A percentile compares a stretch with the other conserved stretches of the same genome.
These are phyloP conservation scores for Iris pallida DNA, from an alignment of 116 monocot species.

Conservation along the genomic window DNA sequence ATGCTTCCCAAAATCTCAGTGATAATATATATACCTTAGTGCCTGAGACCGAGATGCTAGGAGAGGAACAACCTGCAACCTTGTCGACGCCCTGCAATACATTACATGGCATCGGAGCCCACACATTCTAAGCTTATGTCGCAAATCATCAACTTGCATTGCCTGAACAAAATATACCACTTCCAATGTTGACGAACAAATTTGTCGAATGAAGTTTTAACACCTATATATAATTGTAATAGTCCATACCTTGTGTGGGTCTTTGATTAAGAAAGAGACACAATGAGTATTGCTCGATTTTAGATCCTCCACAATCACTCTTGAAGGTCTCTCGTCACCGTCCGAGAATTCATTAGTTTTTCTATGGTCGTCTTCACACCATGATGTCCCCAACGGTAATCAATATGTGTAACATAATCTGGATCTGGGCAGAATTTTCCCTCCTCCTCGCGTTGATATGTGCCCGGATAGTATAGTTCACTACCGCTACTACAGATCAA, in stretches of 20 bases:
- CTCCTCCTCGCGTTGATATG: slow-evolving; percentile 18
- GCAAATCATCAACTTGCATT: slow-evolving; percentile 25
- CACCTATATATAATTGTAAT: neutral
- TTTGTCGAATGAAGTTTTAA: neutral
- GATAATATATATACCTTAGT: slow-evolving; percentile 34
- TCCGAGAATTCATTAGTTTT: slow-evolving; percentile 20
- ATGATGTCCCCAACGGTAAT: slow-evolving; percentile 49
- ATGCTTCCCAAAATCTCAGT: neutral
- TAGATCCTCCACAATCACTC: slow-evolving; percentile 21
- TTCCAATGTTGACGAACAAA: neutral
- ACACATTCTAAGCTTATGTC: slow-evolving; percentile 37
- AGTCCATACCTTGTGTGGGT: slow-evolving; percentile 21
- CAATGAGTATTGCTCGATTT: slow-evolving; percentile 29
- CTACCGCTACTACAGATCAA: slow-evolving; percentile 61
- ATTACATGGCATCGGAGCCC: slow-evolving; percentile 51
- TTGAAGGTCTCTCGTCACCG: slow-evolving; percentile 1
- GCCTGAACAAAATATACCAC: slow-evolving; percentile 9
- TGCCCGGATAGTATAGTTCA: slow-evolving; percentile 50
- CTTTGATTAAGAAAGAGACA: slow-evolving; percentile 29
- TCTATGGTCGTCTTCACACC: slow-evolving; percentile 29
- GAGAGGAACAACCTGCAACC: slow-evolving; percentile 48
- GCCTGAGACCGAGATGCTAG: slow-evolving; percentile 59
- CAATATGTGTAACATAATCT: slow-evolving; percentile 47
- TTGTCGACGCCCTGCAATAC: slow-evolving; percentile 34
- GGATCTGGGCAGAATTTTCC: slow-evolving; percentile 24